Evolutionary conservation across 2,329 filamentous ascomycete genomes (phyloP).

Genomic region (Alternaria sp.): DNA sequence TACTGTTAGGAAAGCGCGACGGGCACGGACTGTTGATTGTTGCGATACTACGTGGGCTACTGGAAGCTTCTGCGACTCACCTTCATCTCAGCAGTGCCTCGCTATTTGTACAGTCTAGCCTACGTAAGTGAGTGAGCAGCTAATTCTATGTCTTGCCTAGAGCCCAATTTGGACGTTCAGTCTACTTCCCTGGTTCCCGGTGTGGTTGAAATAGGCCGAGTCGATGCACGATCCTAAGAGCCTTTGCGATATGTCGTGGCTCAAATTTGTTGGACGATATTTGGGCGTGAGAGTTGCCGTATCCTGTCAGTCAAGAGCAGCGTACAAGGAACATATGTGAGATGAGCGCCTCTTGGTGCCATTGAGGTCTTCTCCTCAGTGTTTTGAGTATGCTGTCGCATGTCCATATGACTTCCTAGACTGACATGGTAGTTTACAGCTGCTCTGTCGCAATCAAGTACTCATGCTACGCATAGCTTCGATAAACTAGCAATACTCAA

Average conservation of each 20-base stretch:
- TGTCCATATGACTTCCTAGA: too few relatives aligned
- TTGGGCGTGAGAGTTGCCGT: not conserved
- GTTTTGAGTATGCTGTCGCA: not conserved
- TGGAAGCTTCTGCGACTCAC: not conserved
- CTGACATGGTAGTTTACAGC: too few relatives aligned
- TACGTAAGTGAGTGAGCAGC: too few relatives aligned
- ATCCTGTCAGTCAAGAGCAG: not conserved
- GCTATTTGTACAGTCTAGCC: not conserved
- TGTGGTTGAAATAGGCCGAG: not conserved
- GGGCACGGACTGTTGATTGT: constrained; percentile 6
- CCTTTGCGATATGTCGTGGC: not conserved
- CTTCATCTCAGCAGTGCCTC: not conserved
- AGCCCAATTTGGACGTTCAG: not conserved
- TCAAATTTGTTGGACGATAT: not conserved
- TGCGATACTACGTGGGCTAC: not conserved
- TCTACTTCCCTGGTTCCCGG: not conserved
- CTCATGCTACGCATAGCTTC: too few relatives aligned
- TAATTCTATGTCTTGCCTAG: too few relatives aligned
- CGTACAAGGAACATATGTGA: not conserved
- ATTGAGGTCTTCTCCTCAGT: not conserved
- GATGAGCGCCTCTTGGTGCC: not conserved
- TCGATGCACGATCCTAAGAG: not conserved
- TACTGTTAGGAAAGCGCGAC: constrained; percentile 6
- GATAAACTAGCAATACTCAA: too few relatives aligned
- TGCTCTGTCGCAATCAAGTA: too few relatives aligned